Conservation (phyloP, 768 basidiomycete genomes). For the Kwoniella europaea region DNA sequence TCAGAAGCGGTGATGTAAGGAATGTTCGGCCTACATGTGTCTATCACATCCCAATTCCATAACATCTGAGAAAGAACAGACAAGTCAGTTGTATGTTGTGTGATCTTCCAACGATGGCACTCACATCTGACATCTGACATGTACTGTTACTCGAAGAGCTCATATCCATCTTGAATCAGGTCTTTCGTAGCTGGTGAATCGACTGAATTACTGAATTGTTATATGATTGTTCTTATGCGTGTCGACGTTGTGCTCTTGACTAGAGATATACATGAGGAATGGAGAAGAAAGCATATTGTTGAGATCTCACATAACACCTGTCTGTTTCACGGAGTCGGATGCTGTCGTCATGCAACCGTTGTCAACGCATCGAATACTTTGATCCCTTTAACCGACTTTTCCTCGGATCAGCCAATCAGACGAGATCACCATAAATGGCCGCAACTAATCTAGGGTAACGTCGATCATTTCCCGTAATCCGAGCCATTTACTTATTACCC, state of each 20-base stretch:
- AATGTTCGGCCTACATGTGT: conserved; percentile 25
- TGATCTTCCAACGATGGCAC: background rate
- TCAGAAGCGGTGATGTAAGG: too few species aligned
- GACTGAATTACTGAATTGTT: too few species aligned
- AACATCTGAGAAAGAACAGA: conserved; percentile 30
- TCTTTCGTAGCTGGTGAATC: too few species aligned
- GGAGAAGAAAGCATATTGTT: too few species aligned
- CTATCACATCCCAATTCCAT: conserved; percentile 54
- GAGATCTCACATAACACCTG: too few species aligned
- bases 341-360: background rate
- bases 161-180: conserved; percentile 9
- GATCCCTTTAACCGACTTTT: conserved; percentile 4
- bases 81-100: background rate
- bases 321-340: background rate
- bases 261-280: background rate
- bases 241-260: background rate
- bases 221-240: background rate
- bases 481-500: conserved; percentile 10
- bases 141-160: conserved; percentile 5
- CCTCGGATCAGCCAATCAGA: background rate
- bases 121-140: conserved; percentile 25
- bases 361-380: background rate
- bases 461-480: conserved; percentile 12
- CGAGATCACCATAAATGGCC: conserved; percentile 1
- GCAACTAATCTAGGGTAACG: conserved; percentile 15